Percentiles rank a stretch among this genome's conserved stretches.
Conservation (phyloP, 345 rosid genomes). For the Hibiscus trionum region DNA sequence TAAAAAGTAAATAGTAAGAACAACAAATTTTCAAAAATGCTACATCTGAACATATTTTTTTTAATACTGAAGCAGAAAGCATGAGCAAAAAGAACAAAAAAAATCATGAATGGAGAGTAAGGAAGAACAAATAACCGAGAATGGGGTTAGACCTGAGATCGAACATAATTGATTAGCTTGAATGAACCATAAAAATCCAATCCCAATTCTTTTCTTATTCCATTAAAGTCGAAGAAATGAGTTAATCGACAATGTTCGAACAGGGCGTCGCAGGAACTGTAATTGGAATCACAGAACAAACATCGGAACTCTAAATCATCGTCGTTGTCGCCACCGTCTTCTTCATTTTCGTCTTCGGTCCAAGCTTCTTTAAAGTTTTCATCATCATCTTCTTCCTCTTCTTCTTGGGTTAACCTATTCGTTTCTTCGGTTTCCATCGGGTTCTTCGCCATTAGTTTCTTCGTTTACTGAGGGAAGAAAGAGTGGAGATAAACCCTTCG, state of each 20-base stretch:
- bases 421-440: conserved; percentile 6
- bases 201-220: conserved; percentile 33
- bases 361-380: conserved; percentile 29
- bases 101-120: neutral
- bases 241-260: conserved; percentile 50
- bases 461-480: neutral
- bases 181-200: conserved; percentile 71
- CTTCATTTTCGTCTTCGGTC: conserved; percentile 55
- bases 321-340: conserved; percentile 29
- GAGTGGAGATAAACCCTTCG: neutral
- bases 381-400: conserved; percentile 20
- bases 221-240: conserved; percentile 58
- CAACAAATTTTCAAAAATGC: neutral
- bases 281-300: conserved; percentile 56
- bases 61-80: too few relatives aligned
- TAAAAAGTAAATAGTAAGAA: neutral
- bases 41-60: neutral
- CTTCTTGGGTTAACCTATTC: conserved; percentile 13
- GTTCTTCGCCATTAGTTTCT: conserved; percentile 12
- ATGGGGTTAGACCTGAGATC: conserved; percentile 48
- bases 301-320: conserved; percentile 40
- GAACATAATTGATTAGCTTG: conserved; percentile 80
- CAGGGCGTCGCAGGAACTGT: conserved; percentile 39
- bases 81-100: too few relatives aligned
- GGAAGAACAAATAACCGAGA: neutral